Percentiles rank a stretch among this genome's conserved stretches.
These are phyloP conservation scores for Elaeagnus macrophylla DNA, from an alignment of 306 rosid genomes.

Conservation along the genomic window DNA sequence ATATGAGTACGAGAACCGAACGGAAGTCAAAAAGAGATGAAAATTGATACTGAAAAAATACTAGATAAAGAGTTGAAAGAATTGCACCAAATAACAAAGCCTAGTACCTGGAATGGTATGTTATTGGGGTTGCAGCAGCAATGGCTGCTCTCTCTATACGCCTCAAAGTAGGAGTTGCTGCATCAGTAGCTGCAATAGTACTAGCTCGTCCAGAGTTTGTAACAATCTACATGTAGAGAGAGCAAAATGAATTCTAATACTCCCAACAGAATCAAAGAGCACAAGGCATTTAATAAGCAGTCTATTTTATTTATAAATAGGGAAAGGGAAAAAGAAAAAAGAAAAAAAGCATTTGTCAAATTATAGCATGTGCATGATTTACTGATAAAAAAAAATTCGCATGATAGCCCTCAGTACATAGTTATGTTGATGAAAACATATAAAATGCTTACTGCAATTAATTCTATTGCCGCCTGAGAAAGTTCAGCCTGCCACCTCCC, in stretches of 20 bases:
- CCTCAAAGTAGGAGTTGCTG: slow-evolving; percentile 97
- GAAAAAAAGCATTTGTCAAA: too few relatives aligned
- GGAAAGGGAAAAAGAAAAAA: too few relatives aligned
- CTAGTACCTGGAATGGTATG: slow-evolving; percentile 79
- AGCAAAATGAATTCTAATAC: slow-evolving; percentile 8
- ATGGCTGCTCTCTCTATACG: slow-evolving; percentile 99
- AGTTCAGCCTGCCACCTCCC: slow-evolving; percentile 99
- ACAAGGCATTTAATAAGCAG: not conserved
- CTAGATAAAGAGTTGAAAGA: slow-evolving; percentile 7
- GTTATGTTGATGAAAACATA: not conserved
- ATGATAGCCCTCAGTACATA: not conserved
- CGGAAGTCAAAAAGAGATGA: slow-evolving; percentile 13
- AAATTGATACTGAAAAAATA: slow-evolving; percentile 1
- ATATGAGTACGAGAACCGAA: slow-evolving; percentile 7
- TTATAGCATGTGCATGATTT: too few relatives aligned
- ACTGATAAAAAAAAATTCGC: too few relatives aligned
- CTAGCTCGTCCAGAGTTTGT: slow-evolving; percentile 98
- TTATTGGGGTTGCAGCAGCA: slow-evolving; percentile 99
- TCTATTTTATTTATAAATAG: not conserved
- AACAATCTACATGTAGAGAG: slow-evolving; percentile 57
- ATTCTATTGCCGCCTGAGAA: slow-evolving; percentile 94
- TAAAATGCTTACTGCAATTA: slow-evolving; percentile 53
- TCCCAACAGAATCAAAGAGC: not conserved
- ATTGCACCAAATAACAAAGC: slow-evolving; percentile 7
- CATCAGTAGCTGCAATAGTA: slow-evolving; percentile 92